These are phyloP conservation scores for Fusarium avenaceum DNA, from an alignment of 2,329 filamentous ascomycete species.

Conservation along the genomic window DNA sequence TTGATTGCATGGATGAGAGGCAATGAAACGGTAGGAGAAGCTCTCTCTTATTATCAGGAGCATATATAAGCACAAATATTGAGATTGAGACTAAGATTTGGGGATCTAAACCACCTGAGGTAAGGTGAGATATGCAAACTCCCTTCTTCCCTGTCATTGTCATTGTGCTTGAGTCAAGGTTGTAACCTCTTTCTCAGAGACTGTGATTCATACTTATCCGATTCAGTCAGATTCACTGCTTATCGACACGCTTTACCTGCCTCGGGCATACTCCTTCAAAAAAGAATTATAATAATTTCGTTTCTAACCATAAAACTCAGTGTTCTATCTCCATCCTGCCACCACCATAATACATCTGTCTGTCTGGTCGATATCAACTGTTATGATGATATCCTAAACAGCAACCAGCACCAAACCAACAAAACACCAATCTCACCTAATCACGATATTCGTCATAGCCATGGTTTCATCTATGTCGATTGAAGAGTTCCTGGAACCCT, in stretches of 20 bases:
- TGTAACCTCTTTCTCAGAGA: constrained; percentile 1
- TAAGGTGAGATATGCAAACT: background rate
- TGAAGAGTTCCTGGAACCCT: constrained; percentile 64
- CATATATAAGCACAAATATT: background rate
- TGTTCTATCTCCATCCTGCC: background rate
- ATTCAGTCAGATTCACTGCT: constrained; percentile 19
- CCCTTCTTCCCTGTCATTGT: background rate
- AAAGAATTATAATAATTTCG: background rate
- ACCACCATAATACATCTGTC: background rate
- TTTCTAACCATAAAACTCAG: background rate
- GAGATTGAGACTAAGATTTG: background rate
- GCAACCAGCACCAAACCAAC: constrained; percentile 5
- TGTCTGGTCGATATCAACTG: constrained; percentile 8
- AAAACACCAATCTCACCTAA: background rate
- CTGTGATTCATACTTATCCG: constrained; percentile 18
- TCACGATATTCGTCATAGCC: background rate
- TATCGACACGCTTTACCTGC: constrained; percentile 2
- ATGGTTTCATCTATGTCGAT: constrained; percentile 46
- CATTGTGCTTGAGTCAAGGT: too few species aligned
- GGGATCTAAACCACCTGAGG: background rate
- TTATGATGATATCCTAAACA: constrained; percentile 32
- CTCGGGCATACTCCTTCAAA: background rate
- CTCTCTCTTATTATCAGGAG: background rate
- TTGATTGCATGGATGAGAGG: constrained; percentile 18
- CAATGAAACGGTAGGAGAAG: constrained; percentile 15